Conservation (phyloP, 352 stramenopile genomes). For the Phytophthora foliorum region DNA sequence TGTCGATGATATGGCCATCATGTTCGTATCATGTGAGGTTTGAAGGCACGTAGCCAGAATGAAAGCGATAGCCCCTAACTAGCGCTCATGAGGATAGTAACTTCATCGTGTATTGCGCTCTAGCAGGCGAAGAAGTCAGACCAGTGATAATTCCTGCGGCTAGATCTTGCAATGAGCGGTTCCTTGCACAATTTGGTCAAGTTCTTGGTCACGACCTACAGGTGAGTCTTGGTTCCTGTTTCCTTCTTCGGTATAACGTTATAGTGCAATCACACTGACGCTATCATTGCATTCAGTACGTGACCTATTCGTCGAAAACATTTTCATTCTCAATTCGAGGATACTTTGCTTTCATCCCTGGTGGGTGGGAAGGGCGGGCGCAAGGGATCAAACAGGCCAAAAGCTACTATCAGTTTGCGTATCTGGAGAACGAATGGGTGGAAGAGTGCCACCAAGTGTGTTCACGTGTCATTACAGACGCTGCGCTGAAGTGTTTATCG, state of each 20-base stretch:
- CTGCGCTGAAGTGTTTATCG: conserved; percentile 36
- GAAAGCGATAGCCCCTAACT: no score
- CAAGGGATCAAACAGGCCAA: conserved; percentile 67
- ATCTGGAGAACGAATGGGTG: conserved; percentile 72
- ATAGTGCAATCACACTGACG: not conserved
- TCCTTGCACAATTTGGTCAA: conserved; percentile 51
- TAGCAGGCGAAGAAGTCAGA: conserved; percentile 17
- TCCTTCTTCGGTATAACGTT: not conserved
- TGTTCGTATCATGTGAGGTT: conserved; percentile 68
- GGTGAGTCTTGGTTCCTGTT: conserved; percentile 22
- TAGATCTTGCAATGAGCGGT: conserved; percentile 50
- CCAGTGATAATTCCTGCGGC: conserved; percentile 32
- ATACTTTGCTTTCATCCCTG: conserved; percentile 62
- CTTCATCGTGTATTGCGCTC: conserved; percentile 5
- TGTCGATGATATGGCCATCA: conserved; percentile 82
- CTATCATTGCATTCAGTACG: conserved; percentile 33
- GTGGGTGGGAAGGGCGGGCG: conserved; percentile 38
- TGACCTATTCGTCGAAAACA: conserved; percentile 34
- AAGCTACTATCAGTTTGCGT: conserved; percentile 80
- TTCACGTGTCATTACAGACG: conserved; percentile 53
- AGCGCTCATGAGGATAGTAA: not conserved
- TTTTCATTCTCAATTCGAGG: conserved; percentile 53
- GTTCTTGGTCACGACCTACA: conserved; percentile 53
- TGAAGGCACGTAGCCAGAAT: conserved; percentile 33
- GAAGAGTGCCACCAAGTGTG: conserved; percentile 63